These are phyloP conservation scores for Mortierella sp. DNA, from an alignment of 371 early-diverging fungal genomes.

Conservation along the genomic window DNA sequence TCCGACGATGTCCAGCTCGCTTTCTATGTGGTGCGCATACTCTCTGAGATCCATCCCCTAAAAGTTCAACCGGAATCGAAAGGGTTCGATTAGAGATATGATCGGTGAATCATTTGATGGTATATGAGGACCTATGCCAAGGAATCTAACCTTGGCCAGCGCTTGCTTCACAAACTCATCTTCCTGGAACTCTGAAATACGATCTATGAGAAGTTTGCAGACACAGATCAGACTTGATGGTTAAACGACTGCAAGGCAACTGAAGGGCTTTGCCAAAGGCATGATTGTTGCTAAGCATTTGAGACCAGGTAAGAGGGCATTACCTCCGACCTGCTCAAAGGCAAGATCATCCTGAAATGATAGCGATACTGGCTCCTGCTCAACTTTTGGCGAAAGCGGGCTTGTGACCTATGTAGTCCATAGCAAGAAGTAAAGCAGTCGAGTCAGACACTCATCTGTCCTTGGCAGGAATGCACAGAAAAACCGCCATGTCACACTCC, in stretches of 20 bases:
- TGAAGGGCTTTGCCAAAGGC: neutral
- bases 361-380: slow-evolving; percentile 33
- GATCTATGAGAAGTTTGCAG: slow-evolving; percentile 56
- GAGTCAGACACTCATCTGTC: neutral
- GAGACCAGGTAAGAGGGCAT: neutral
- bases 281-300: neutral
- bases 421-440: neutral
- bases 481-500: neutral
- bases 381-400: slow-evolving; percentile 25
- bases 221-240: neutral
- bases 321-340: slow-evolving; percentile 56
- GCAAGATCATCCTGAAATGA: slow-evolving; percentile 50
- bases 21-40: slow-evolving; percentile 82
- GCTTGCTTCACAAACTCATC: slow-evolving; percentile 86
- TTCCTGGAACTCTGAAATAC: slow-evolving; percentile 78
- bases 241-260: neutral
- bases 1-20: slow-evolving; percentile 78
- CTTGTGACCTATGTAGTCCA: neutral
- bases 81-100: neutral
- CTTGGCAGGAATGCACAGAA: neutral
- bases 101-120: neutral
- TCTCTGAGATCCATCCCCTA: slow-evolving; percentile 90
- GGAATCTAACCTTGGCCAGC: slow-evolving; percentile 69
- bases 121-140: neutral
- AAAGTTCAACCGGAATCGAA: neutral